Evolutionary conservation across 495 filamentous ascomycete genomes (phyloP), one percentile per base, ranked within the genome.

Genomic region (Aspergillus egyptiacus): DNA sequence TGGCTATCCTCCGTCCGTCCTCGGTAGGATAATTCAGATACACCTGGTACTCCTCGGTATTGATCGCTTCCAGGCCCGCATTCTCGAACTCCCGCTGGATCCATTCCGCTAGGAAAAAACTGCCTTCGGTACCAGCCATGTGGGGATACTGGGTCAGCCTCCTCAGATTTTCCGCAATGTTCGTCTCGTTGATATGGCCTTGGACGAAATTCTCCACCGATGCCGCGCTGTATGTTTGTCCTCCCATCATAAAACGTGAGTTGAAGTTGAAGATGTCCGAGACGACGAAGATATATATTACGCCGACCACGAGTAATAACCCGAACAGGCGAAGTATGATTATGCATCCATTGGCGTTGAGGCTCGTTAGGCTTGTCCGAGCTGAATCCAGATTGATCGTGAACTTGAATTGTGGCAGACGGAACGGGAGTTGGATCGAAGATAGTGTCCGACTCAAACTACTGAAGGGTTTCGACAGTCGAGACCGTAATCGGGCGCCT

Each of bases 21-120:
- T 69, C 59, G 56, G 77, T 87, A 6, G 93, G 91, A 55, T 94
- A 97, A 67, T 97, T 96, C 51, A 97, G 64, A 62, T 96, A 97
- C 2, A 94, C 90, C 55, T 86, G 74, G 64, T 87, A 95, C 50
- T 82, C 73, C 51, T 95, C 86, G 54, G 84, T 72, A 31, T 71
- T 62, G 22, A 95, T 81, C 34, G 78, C 68, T 51, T 96, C 89
- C 54, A 97, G 70, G 7, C 78, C 78, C 47, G 82, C 82, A 24
- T 69, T 76, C 54, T 65, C 67, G 62, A 94, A 95, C 53, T 81
- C 66, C 48, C 77, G 78, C 65, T 91, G 77, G 44, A 96, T 80
- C 70, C 86, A 94, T 68, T 87, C 77, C 14, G 85, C 89, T 20
- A 95, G 73, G 40, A 82, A 81, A 51, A 80, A 86, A 65, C 93